Conservation (phyloP, 208 protist species). For the Wallacemonas sp. region DNA sequence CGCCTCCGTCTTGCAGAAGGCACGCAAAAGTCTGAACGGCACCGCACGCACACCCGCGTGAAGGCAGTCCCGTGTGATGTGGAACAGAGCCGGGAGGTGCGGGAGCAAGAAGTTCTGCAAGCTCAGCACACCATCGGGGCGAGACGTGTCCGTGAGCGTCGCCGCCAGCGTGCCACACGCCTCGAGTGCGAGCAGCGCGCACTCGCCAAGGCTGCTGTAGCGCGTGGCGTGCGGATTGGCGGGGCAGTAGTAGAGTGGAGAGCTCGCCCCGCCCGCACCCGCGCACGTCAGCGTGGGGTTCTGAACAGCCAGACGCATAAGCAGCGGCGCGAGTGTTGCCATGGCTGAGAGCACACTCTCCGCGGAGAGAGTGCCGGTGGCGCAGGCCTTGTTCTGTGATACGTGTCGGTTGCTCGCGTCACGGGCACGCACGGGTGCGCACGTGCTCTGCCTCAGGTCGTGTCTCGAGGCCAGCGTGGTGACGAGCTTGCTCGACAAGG, state of each 20-base stretch:
- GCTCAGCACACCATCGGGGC: too few species aligned
- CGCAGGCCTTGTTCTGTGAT: not conserved
- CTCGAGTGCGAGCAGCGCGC: slow-evolving; percentile 62
- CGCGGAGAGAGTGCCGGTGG: not conserved
- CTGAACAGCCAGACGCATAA: slow-evolving; percentile 53
- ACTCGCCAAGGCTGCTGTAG: slow-evolving; percentile 79
- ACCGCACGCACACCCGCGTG: slow-evolving; percentile 60
- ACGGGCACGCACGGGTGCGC: not conserved
- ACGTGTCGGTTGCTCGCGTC: not conserved
- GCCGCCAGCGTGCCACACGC: slow-evolving; percentile 42
- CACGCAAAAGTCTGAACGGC: slow-evolving; percentile 50
- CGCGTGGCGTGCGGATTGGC: slow-evolving; percentile 47
- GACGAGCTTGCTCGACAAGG: slow-evolving; percentile 68
- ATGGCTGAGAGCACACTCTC: slow-evolving; percentile 19
- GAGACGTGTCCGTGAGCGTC: not conserved
- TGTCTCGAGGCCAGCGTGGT: slow-evolving; percentile 45
- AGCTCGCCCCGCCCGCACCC: slow-evolving; percentile 40
- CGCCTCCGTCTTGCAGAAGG: slow-evolving; percentile 35
- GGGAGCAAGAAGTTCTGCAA: slow-evolving; percentile 50
- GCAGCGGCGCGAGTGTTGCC: slow-evolving; percentile 38
- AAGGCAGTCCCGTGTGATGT: slow-evolving; percentile 60
- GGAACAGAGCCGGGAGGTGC: slow-evolving; percentile 38
- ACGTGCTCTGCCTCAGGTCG: slow-evolving; percentile 6
- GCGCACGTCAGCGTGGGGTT: slow-evolving; percentile 69
- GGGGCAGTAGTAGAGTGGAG: slow-evolving; percentile 56